Conservation (phyloP, 2,329 filamentous ascomycete genomes). For the Talaromyces sp. region DNA sequence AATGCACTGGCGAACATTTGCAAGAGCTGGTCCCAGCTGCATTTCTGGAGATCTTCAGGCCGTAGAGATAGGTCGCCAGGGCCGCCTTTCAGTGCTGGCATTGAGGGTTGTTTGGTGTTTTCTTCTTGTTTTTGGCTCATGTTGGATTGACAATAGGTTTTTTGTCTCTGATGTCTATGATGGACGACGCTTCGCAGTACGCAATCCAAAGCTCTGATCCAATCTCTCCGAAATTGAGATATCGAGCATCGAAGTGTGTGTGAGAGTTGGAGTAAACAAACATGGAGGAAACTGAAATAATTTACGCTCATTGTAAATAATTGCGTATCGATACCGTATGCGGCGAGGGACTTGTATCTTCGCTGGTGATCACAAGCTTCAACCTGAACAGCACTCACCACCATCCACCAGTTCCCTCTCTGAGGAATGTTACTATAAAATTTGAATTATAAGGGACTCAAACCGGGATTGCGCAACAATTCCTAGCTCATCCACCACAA, state of each 20-base stretch:
- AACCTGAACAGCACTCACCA: not conserved
- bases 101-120: not conserved
- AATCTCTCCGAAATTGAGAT: too few species aligned
- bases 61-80: constrained; percentile 7
- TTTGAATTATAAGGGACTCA: too few species aligned
- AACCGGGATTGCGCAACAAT: too few species aligned
- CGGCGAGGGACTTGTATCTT: not conserved
- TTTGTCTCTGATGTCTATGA: not conserved
- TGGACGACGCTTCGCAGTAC: too few species aligned
- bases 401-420: not conserved
- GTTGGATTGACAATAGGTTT: not conserved
- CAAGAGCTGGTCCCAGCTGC: constrained; percentile 67
- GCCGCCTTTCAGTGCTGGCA: not conserved
- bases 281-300: not conserved
- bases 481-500: not conserved
- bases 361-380: not conserved
- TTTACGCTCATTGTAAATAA: not conserved
- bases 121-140: not conserved
- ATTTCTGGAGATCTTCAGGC: constrained; percentile 14
- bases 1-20: constrained; percentile 63
- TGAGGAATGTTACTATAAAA: too few species aligned
- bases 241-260: not conserved
- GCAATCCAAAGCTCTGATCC: too few species aligned
- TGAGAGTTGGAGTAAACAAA: not conserved
- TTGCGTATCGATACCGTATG: constrained; percentile 3